These are phyloP conservation scores for Geranium brycei DNA, from an alignment of 345 rosid species.

Conservation along the genomic window DNA sequence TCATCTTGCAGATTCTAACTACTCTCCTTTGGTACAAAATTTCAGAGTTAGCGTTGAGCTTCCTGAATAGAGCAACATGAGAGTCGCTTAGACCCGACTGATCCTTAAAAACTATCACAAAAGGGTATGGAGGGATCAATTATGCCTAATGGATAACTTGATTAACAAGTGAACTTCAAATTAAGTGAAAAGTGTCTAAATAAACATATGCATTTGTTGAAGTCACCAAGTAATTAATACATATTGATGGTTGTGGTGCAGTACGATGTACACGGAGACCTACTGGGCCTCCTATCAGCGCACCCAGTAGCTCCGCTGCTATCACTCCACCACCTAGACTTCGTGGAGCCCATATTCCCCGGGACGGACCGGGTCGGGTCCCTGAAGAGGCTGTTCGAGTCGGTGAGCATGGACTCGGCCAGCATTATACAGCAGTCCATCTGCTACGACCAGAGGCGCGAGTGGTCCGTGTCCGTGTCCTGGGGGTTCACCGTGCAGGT, in stretches of 20 bases:
- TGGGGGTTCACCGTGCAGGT: conserved; percentile 82
- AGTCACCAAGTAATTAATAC: too few relatives aligned
- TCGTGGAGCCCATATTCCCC: conserved; percentile 63
- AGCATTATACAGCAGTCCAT: conserved; percentile 73
- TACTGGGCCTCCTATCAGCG: conserved; percentile 57
- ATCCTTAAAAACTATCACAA: too few relatives aligned
- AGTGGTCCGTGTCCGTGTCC: conserved; percentile 67
- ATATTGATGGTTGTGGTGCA: conserved; percentile 17
- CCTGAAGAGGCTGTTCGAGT: conserved; percentile 38
- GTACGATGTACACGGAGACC: conserved; percentile 73
- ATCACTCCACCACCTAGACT: conserved; percentile 75
- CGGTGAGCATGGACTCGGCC: conserved; percentile 52
- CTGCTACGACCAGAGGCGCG: conserved; percentile 47
- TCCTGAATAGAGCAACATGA: too few relatives aligned
- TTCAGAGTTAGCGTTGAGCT: too few relatives aligned
- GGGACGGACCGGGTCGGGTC: conserved; percentile 38
- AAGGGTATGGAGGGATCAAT: too few relatives aligned
- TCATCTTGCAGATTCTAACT: too few relatives aligned
- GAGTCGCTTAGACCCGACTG: too few relatives aligned
- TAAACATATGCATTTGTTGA: too few relatives aligned
- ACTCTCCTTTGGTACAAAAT: too few relatives aligned
- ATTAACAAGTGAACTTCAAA: too few relatives aligned
- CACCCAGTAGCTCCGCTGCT: conserved; percentile 68
- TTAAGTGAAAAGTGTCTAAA: too few relatives aligned
- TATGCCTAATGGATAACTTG: too few relatives aligned